Evolutionary conservation across 768 basidiomycete species (phyloP), one percentile per base, ranked within the genome.

Genomic region (Mycena rebaudengoi): DNA sequence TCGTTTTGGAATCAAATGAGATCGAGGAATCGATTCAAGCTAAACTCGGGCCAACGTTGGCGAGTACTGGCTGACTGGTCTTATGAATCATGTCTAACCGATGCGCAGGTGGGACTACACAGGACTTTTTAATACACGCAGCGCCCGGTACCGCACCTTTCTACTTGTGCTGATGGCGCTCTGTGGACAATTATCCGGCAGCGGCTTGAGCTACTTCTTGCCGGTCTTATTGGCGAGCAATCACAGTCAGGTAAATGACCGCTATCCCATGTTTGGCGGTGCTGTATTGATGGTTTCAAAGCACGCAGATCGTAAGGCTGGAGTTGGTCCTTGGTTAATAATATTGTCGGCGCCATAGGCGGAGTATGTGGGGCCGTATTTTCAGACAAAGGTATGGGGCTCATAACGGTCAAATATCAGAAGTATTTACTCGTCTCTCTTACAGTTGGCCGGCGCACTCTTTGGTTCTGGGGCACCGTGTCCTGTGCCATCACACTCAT

Each of bases 121-220:
- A 4, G 84, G 78, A 39, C 78, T 86, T 30, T 79, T 85, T 71
- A 79, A 78, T 50, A 84, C 80, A n/a, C 69, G 73, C 21, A 83
- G 82, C 59, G 80, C 81, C 10, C 77, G 83, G 39, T 84, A 81
- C 67, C 73, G 85, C 56, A 81, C 76, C 13, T 78, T 76, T 55
- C 79, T 84, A 79, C 80, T 86, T 71, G 64, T 86, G 21, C 73
- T 86, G 51, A 85, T 88, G 79, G 83, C 82, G 16, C 79, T 87
- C 67, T 86, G 85, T 58, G 85, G 83, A 16, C 85, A 86, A 78
- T 85, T 84, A 80, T 82, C 84, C 45, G 85, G 86, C 44, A 85
- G 85, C 66, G 84, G 84, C 52, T 76, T 87, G 26, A 82, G 81
- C 55, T 82, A 80, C 68, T 83, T 83, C 71, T 67, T 83, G 4